Conservation (phyloP, 495 filamentous ascomycete species). For the Podospora pseudocomata region DNA sequence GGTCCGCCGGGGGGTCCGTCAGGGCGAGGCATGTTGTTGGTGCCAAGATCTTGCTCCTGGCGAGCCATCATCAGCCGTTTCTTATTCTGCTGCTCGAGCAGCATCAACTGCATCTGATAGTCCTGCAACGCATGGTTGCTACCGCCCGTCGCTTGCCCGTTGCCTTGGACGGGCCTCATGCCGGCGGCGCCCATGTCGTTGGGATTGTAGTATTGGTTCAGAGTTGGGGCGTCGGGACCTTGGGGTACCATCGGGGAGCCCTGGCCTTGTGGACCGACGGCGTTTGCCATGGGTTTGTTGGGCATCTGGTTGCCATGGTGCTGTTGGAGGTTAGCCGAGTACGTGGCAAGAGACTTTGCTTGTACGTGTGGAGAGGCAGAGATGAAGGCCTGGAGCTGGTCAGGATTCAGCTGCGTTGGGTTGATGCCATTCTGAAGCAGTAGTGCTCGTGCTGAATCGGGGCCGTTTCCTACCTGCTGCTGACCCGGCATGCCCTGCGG, state of each 20-base stretch:
- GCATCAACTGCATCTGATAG: slow-evolving; percentile 99
- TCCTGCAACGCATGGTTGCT: slow-evolving; percentile 95
- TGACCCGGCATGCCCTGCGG: slow-evolving; percentile 69
- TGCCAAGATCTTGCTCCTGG: slow-evolving; percentile 85
- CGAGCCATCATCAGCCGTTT: slow-evolving; percentile 94
- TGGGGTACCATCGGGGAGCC: slow-evolving; percentile 75
- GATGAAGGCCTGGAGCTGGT: slow-evolving; percentile 73
- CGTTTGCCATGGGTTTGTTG: slow-evolving; percentile 57
- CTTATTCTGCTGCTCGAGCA: slow-evolving; percentile 98
- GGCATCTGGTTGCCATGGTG: slow-evolving; percentile 78
- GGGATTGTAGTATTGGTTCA: slow-evolving; percentile 65
- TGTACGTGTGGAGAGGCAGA: slow-evolving; percentile 57
- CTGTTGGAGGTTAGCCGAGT: slow-evolving; percentile 76
- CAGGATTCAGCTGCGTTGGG: slow-evolving; percentile 65
- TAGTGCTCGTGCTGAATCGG: slow-evolving; percentile 52
- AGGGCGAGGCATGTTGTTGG: slow-evolving; percentile 43
- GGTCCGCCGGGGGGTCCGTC: slow-evolving; percentile 58
- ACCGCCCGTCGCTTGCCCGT: slow-evolving; percentile 50
- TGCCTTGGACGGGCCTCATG: slow-evolving; percentile 55
- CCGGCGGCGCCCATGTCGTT: slow-evolving; percentile 48
- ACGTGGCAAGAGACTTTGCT: slow-evolving; percentile 79
- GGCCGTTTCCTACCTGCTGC: slow-evolving; percentile 64
- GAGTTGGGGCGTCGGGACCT: slow-evolving; percentile 61
- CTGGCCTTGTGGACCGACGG: slow-evolving; percentile 55
- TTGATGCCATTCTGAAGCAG: slow-evolving; percentile 75